A percentile compares a stretch with the other conserved stretches of the same genome.
Evolutionary conservation across 2,329 filamentous ascomycete genomes (phyloP).

Genomic region (Geosmithia putterillii): DNA sequence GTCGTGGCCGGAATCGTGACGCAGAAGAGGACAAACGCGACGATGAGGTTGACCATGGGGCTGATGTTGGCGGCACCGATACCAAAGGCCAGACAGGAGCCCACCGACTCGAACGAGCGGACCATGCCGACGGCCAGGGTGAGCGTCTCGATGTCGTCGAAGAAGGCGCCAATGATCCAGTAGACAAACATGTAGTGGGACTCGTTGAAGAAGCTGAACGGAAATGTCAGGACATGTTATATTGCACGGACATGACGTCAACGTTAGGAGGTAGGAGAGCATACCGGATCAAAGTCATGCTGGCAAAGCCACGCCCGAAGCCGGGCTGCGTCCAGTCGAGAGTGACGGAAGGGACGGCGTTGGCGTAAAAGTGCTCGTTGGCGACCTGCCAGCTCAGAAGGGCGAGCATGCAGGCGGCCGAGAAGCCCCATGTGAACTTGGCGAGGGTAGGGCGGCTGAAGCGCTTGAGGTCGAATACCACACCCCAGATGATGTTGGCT

Average conservation of each 20-base stretch:
- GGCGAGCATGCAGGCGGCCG: slow-evolving; percentile 26
- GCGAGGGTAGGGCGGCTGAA: slow-evolving; percentile 28
- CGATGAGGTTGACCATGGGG: slow-evolving; percentile 33
- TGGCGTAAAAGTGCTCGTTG: slow-evolving; percentile 32
- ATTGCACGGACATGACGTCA: slow-evolving; percentile 10
- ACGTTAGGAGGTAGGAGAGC: background rate
- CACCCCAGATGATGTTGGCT: slow-evolving; percentile 35
- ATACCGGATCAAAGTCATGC: slow-evolving; percentile 14
- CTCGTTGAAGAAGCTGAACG: slow-evolving; percentile 35
- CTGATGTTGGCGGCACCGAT: slow-evolving; percentile 30
- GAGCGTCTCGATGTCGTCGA: slow-evolving; percentile 36
- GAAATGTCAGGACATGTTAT: no score
- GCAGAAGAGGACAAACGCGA: slow-evolving; percentile 34
- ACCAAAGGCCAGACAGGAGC: slow-evolving; percentile 31
- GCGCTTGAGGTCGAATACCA: slow-evolving; percentile 30
- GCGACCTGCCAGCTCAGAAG: slow-evolving; percentile 34
- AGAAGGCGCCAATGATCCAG: slow-evolving; percentile 27
- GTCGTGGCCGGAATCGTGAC: slow-evolving; percentile 24
- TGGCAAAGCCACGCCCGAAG: slow-evolving; percentile 32
- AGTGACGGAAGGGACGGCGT: slow-evolving; percentile 20
- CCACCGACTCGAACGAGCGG: slow-evolving; percentile 34
- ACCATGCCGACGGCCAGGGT: slow-evolving; percentile 34
- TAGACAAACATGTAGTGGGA: slow-evolving; percentile 26
- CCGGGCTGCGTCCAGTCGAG: slow-evolving; percentile 31
- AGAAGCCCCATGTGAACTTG: slow-evolving; percentile 26